Conservation (phyloP, 805 yeast genomes). For the Saccharomycopsis fodiens region DNA sequence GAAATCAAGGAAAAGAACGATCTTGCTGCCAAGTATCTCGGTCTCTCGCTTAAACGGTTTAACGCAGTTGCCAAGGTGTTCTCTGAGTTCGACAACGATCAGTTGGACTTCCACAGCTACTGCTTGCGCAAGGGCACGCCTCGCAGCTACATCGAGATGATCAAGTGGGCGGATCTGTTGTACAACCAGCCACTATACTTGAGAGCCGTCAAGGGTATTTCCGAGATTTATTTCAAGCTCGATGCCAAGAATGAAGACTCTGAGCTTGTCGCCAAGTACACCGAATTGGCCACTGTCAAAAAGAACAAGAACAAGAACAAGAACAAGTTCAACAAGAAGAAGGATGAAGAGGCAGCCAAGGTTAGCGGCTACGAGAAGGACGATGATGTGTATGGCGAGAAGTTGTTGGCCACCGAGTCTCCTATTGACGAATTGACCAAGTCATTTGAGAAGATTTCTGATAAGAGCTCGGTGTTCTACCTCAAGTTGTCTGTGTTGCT, state of each 20-base stretch:
- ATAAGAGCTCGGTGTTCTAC: conserved; percentile 10
- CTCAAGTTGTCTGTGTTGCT: conserved; percentile 14
- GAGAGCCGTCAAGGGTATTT: conserved; percentile 63
- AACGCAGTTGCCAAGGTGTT: conserved; percentile 58
- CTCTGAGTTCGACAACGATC: conserved; percentile 70
- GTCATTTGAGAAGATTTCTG: conserved; percentile 2
- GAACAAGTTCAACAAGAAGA: conserved; percentile 9
- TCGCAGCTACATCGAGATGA: conserved; percentile 67
- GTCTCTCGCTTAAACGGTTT: conserved; percentile 76
- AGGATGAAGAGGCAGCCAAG: conserved; percentile 9
- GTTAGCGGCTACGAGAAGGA: conserved; percentile 15
- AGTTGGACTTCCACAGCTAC: conserved; percentile 90
- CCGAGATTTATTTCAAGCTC: conserved; percentile 43
- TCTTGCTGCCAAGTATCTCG: conserved; percentile 41
- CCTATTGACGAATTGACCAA: conserved; percentile 10
- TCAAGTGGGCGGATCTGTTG: conserved; percentile 76
- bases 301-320: conserved; percentile 14
- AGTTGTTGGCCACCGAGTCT: conserved; percentile 1
- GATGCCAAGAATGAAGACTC: conserved; percentile 18
- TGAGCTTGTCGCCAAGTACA: conserved; percentile 6
- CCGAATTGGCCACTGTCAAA: conserved; percentile 3
- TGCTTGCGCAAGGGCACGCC: conserved; percentile 88
- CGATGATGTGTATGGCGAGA: conserved; percentile 15
- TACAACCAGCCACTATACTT: conserved; percentile 63
- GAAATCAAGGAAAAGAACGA: conserved; percentile 36